A percentile compares a stretch with the other conserved stretches of the same genome.
Conservation (phyloP, 2,329 filamentous ascomycete genomes). For the Pseudocercospora cruenta region DNA sequence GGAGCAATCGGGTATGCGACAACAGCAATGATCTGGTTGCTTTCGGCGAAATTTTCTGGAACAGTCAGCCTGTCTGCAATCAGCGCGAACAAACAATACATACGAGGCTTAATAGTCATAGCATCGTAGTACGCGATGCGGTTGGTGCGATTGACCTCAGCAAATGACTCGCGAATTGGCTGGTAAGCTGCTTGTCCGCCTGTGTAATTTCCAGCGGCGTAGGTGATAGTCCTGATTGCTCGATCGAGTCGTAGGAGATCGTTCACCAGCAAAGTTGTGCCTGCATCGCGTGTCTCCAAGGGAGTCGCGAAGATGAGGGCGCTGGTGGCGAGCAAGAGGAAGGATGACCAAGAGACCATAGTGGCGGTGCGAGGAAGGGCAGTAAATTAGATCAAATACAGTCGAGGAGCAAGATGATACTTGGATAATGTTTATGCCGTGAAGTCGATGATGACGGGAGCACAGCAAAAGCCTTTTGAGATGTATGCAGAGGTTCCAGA, state of each 20-base stretch:
- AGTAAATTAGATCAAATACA: not conserved
- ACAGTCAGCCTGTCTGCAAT: not conserved
- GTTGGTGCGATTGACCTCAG: conserved; percentile 30
- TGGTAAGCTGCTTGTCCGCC: conserved; percentile 25
- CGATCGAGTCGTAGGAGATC: conserved; percentile 26
- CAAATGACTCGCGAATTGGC: conserved; percentile 27
- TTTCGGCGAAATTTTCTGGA: conserved; percentile 23
- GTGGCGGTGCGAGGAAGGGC: not conserved
- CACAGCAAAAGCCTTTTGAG: not conserved
- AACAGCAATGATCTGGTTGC: conserved; percentile 29
- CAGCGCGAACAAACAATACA: too few species aligned
- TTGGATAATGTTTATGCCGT: not conserved
- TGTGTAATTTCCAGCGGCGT: conserved; percentile 23
- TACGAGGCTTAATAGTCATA: conserved; percentile 30
- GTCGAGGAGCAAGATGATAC: not conserved
- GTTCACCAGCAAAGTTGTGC: conserved; percentile 25
- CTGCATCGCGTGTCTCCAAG: conserved; percentile 21
- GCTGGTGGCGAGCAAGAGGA: conserved; percentile 15
- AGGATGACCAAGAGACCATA: conserved; percentile 12
- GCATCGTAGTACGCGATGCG: conserved; percentile 31
- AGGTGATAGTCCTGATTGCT: conserved; percentile 25
- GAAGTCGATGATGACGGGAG: not conserved
- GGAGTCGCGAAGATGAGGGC: conserved; percentile 14
- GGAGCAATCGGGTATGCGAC: conserved; percentile 29
- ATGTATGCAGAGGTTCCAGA: not conserved